Evolutionary conservation across 2,329 filamentous ascomycete genomes (phyloP), one percentile per base, ranked within the genome.

Genomic region (Nemania bipapillata): DNA sequence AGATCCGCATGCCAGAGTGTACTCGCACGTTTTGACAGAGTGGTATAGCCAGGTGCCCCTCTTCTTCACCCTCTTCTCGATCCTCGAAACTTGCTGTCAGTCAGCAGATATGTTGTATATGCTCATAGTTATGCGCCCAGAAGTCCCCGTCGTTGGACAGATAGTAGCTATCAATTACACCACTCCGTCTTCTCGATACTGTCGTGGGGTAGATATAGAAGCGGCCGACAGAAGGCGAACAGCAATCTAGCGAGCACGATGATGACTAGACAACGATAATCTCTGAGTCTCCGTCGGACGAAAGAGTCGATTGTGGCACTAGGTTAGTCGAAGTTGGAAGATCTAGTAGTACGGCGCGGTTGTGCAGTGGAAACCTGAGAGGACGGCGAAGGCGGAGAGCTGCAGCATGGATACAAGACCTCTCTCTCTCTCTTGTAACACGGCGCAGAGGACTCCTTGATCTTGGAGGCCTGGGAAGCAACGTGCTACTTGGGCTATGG

Each of bases 291-390:
- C 71, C 73, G 84, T 86, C 77, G 80, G 82, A 86, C 84, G 81
- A 82, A 82, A 83, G 83, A 82, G 81, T 83, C 82, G 82, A 83
- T 80, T 78, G 83, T 84, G 80, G 83, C 83, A 85, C 83, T 82
- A 76, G 79, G 77, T 81, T 77, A 81, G 80, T 80, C 80, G 79
- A 81, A 79, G 79, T 81, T 80, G 72, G 79, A 78, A 78, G 77
- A 76, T 78, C 77, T 77, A 79, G 84, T 85, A 76, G 81, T 81
- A 86, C 84, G 77, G 78, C 81, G 80, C 81, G 80, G 82, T 80
- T 80, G 79, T 83, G 81, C 75, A 80, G 80, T 81, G 78, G 78
- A 73, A 76, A 76, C 78, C 78, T 80, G 79, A 73, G 75, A 74
- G 70, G 62, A 75, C 81, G 79, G 80, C 79, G 63, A 79, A 78